Evolutionary conservation across 2,329 filamentous ascomycete genomes (phyloP), one percentile per base, ranked within the genome.

Genomic region (Paecilomyces sp.): DNA sequence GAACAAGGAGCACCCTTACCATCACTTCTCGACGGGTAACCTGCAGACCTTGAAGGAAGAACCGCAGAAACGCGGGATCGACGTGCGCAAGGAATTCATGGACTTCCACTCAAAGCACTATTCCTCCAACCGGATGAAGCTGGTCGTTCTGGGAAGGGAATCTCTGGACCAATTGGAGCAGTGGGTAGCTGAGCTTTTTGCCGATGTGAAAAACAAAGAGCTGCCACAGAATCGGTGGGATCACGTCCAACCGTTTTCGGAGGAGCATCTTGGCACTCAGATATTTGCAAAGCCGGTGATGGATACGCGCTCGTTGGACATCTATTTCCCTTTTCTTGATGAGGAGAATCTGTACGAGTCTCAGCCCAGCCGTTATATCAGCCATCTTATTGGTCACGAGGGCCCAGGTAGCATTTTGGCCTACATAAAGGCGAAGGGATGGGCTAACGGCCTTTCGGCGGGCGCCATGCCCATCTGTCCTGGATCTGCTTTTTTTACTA

Each of bases 111-210:
- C 87, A 63, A 89, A 87, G 69, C 88, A 96, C 70, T 97, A 97
- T 76, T 96, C 92, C 1, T 90, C 92, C 60, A 97, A 97, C 70
- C 84, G 87, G 47, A 96, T 96, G 90, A 96, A 96, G 80, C 80
- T 97, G 56, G 91, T 92, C 41, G 86, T 96, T 3, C 76, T 97
- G 24, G 92, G 92, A 0, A 84, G 88, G 56, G 92, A 97, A 73
- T 81, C 86, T 5, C 80, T 97, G 60, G 91, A 96, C 67, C 85
- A 91, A 18, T 79, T 96, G 59, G 88, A 97, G 74, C 79, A 83
- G 58, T 97, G 92, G 92, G 89, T 90, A 0, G 83, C 85, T 2
- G 90, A 96, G 67, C 80, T 96, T 61, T 97, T 96, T 73, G 87
- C 90, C 0, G 84, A 83, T 58, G 86, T 96, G 18, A 85, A 85